Percentiles rank a stretch among this genome's conserved stretches.
These are phyloP conservation scores for Penicillium simplicissimum DNA, from an alignment of 495 filamentous ascomycete genomes.

Conservation along the genomic window DNA sequence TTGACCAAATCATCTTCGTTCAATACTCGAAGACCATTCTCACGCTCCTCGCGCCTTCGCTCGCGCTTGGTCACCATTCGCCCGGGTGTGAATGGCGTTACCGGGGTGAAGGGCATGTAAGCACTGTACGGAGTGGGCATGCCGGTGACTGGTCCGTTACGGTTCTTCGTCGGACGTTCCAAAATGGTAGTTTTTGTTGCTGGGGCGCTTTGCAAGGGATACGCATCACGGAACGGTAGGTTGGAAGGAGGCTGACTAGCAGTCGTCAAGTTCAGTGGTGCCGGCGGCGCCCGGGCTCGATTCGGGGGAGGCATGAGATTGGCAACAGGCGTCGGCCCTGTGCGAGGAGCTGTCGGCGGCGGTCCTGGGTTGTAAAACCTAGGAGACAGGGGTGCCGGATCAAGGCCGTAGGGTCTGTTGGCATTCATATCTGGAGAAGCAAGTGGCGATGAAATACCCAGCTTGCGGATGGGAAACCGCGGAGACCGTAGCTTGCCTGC, in stretches of 20 bases:
- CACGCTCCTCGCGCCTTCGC: constrained; percentile 56
- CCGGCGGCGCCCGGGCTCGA: constrained; percentile 32
- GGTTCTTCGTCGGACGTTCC: constrained; percentile 60
- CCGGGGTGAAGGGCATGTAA: constrained; percentile 88
- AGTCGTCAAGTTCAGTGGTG: constrained; percentile 39
- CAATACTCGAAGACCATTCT: constrained; percentile 41
- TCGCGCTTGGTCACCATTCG: constrained; percentile 72
- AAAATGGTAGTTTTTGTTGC: constrained; percentile 78
- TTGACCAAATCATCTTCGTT: constrained; percentile 52
- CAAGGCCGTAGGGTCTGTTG: constrained; percentile 47
- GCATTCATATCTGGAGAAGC: constrained; percentile 48
- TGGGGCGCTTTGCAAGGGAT: constrained; percentile 54
- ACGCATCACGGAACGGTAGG: constrained; percentile 61
- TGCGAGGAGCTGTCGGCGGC: constrained; percentile 46
- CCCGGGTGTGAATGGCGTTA: constrained; percentile 84
- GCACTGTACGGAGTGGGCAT: constrained; percentile 82
- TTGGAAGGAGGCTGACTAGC: constrained; percentile 31
- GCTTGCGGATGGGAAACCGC: constrained; percentile 52
- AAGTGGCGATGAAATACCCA: constrained; percentile 60
- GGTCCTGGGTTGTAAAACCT: constrained; percentile 59
- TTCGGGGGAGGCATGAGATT: constrained; percentile 22
- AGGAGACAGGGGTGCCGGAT: constrained; percentile 57
- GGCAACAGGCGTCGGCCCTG: constrained; percentile 18
- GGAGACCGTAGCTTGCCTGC: constrained; percentile 52
- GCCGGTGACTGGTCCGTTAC: constrained; percentile 67